A percentile compares a stretch with the other conserved stretches of the same genome.
Conservation (phyloP, 2,329 filamentous ascomycete genomes). For the Coleophoma crateriformis region DNA sequence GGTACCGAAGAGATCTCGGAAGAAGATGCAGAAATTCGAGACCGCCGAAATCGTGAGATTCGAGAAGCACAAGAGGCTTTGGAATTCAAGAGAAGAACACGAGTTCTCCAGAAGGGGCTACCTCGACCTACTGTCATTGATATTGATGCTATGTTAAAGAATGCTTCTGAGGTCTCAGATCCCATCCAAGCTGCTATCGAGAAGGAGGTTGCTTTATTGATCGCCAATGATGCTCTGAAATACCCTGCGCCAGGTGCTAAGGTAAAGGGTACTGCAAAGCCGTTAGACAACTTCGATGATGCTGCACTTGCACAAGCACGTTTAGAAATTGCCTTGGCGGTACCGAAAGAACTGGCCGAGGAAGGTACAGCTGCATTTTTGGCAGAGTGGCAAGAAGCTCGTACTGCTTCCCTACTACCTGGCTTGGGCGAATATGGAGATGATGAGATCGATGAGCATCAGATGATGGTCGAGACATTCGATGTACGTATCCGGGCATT, state of each 20-base stretch:
- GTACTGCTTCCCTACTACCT: constrained; percentile 57
- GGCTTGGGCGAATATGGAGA: constrained; percentile 77
- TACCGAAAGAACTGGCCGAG: constrained; percentile 43
- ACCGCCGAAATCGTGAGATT: constrained; percentile 70
- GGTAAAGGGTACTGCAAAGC: constrained; percentile 54
- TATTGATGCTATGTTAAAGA: constrained; percentile 59
- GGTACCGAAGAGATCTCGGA: constrained; percentile 46
- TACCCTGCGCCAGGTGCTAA: constrained; percentile 67
- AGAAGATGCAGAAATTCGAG: constrained; percentile 64
- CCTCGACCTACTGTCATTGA: constrained; percentile 74
- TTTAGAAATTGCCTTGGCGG: constrained; percentile 54
- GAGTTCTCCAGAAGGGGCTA: constrained; percentile 81
- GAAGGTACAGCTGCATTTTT: constrained; percentile 47
- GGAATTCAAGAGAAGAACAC: constrained; percentile 78
- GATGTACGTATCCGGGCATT: constrained; percentile 47
- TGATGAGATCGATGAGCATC: constrained; percentile 46
- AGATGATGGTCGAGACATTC: constrained; percentile 51
- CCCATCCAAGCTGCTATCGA: constrained; percentile 66
- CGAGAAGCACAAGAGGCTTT: constrained; percentile 62
- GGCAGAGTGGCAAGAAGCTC: constrained; percentile 45
- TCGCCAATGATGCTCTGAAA: constrained; percentile 74
- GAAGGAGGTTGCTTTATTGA: constrained; percentile 70
- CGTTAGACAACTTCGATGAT: constrained; percentile 64
- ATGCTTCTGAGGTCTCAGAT: constrained; percentile 54
- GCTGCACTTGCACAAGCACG: constrained; percentile 68